Conservation (phyloP, 2,329 filamentous ascomycete species). For the Beauveria sp. region DNA sequence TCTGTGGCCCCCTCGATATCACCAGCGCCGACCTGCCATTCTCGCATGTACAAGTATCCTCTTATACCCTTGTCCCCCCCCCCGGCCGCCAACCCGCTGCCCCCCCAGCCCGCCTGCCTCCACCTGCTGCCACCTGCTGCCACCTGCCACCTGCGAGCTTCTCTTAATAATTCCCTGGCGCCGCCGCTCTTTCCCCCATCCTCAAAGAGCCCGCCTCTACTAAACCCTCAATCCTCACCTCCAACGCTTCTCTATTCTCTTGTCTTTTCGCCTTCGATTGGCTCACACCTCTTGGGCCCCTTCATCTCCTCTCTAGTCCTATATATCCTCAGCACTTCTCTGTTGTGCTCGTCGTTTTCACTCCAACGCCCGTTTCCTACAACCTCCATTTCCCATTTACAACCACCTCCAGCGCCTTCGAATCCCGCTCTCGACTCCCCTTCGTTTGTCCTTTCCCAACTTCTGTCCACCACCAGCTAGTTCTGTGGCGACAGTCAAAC, state of each 20-base stretch:
- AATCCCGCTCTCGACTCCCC: neutral
- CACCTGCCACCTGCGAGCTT: neutral
- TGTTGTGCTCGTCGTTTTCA: neutral
- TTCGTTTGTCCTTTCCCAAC: neutral
- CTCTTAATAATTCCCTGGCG: constrained; percentile 8
- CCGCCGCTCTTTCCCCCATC: neutral
- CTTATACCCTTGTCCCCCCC: neutral
- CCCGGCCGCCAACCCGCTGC: neutral
- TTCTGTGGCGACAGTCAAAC: constrained; percentile 14
- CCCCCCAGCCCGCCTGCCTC: neutral
- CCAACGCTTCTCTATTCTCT: neutral
- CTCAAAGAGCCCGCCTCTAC: constrained; percentile 1
- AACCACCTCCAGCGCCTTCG: neutral
- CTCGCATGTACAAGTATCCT: constrained; percentile 7
- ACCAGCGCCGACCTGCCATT: neutral
- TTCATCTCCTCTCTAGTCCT: neutral
- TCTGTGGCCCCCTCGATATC: neutral
- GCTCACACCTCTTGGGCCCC: neutral
- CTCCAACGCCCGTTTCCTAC: neutral
- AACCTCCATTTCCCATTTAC: neutral
- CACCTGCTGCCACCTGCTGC: constrained; percentile 2
- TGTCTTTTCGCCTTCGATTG: neutral
- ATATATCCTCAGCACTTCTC: neutral
- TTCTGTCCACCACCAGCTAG: constrained; percentile 10
- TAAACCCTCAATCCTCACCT: neutral